Evolutionary conservation across 2,329 filamentous ascomycete species (phyloP), one percentile per base, ranked within the genome.

Genomic region (Aureobasidium sp.): DNA sequence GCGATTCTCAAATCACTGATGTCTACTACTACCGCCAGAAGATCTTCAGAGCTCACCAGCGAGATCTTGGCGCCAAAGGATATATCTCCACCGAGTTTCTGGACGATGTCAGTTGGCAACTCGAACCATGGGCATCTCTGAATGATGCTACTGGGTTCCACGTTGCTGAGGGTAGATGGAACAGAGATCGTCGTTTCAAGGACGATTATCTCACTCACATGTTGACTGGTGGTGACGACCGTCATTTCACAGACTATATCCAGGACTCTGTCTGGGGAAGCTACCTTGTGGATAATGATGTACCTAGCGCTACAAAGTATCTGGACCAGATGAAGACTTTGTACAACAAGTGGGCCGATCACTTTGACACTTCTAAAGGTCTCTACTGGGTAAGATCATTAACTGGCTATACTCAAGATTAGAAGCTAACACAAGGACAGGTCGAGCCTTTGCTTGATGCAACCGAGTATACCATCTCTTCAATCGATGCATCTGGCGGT

Each of bases 21-120:
- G 80, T 82, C 13, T 82, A 82, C 70, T 82, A 83, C 71, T 82
- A 82, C 67, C 79, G 81, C 38, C 82, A 80, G 81, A 77, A 75
- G 31, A 74, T 82, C 31, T 83, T 80, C 71, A 76, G 80, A 3
- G 75, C 80, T 0, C 81, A 83, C 66, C 81, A 82, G 69, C 77
- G 80, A 31, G 80, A 83, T 62, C 71, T 82, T 0, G 81, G 81
- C 11, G 65, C 75, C 3, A 72, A 78, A 20, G 80, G 80, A 2
- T 82, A 76, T 69, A 81, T 83, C n/a, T 79, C 78, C 0, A 83
- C 80, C 3, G 81, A 83, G 33, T 82, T 83, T 40, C 74, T 82
- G 15, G 76, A 81, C 67, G 79, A 82, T 54, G 81, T 82, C 1
- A 58, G 76, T 40, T 83, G 80, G 80, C 78, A 81, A 64, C 76